Evolutionary conservation across 1,284 basidiomycete genomes (phyloP), one percentile per base, ranked within the genome.

Genomic region (Tylopilus sp.): DNA sequence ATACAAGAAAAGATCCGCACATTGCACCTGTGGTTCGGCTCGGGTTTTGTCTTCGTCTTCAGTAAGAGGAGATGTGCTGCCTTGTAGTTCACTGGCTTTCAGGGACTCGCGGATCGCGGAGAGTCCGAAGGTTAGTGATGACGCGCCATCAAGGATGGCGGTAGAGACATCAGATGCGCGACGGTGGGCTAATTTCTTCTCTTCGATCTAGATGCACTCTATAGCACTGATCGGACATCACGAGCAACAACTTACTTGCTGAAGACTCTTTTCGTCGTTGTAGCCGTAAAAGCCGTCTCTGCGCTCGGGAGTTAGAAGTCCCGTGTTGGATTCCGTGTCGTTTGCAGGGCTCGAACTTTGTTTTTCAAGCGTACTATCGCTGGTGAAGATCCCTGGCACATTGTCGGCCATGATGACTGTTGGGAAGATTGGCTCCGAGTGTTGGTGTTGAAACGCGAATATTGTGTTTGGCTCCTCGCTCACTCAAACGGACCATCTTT

Each of bases 261-360:
- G 87, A 54, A 90, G 82, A 54, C 82, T 88, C 74, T 89, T 91
- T 80, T 93, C 92, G 71, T 93, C 91, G 34, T 83, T 84, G 77
- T 93, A 93, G 8, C 89, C 89, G 76, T 91, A 93, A 79, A 89
- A 93, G 1, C 89, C 90, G 75, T 92, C 90, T 69, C 86, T 84
- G 13, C 86, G 78, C 73, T 89, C 84, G 3, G 89, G 88, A 37
- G 89, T 87, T 56, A 82, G 75, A n/a, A 90, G 72, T 13, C 77
- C 79, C 35, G 69, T 59, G 64, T 33, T 68, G 65, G 69, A 62
- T 63, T 78, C 77, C 34, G 68, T 41, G 27, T 66, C 66, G 41
- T 45, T 41, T 25, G 64, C 31, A 25, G 78, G n/a, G 8, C 10
- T 59, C 23, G 67, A 33, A 42, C 62, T 29, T 21, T n/a, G 65